Evolutionary conservation across 129 eudicot species (phyloP), one percentile per base, ranked within the genome.

Genomic region (Saussurea involucrata): DNA sequence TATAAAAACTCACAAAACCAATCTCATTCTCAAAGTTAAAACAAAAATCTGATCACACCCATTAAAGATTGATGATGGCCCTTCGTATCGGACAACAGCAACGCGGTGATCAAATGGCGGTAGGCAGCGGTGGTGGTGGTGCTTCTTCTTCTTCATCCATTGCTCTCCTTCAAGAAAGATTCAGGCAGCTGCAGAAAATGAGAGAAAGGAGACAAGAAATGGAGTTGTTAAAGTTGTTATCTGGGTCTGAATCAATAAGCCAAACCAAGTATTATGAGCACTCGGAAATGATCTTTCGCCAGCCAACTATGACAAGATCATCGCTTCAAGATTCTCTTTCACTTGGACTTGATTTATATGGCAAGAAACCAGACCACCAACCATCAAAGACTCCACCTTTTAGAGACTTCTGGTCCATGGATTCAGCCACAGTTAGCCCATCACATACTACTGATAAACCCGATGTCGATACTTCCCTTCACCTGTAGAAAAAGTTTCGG

Each of bases 401-500:
- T 5, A 66, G 72, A 69, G 81, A 83, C 64, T 68, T 77, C 18
- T 73, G 82, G 87, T 80, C 81, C 29, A 68, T 69, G 75, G 74
- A 34, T 76, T 76, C 84, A 64, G 69, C 79, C 57, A 12, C 76
- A 6, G 79, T 76, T 73, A 73, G 76, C 31, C 55, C 71, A 7
- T 75, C 79, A 21, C 72, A 61, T 32, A 24, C 33, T 55, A 63
- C 58, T 27, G 86, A 77, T 33, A 83, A 79, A 32, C 69, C 67
- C 33, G 86, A 83, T 55, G 92, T 84, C 27, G 93, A 88, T 83
- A 88, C 90, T 15, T 81, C 93, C 67, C 88, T 88, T 83, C 93
- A 77, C 86, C 80, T 88, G 81, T 88, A 88, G 76, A 42, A 80
- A 25, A 28, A 8, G 13, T 15, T 31, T 66, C 17, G 40, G 22